These are phyloP conservation scores for Trichocladium antarcticum DNA, from an alignment of 495 filamentous ascomycete genomes.

Conservation along the genomic window DNA sequence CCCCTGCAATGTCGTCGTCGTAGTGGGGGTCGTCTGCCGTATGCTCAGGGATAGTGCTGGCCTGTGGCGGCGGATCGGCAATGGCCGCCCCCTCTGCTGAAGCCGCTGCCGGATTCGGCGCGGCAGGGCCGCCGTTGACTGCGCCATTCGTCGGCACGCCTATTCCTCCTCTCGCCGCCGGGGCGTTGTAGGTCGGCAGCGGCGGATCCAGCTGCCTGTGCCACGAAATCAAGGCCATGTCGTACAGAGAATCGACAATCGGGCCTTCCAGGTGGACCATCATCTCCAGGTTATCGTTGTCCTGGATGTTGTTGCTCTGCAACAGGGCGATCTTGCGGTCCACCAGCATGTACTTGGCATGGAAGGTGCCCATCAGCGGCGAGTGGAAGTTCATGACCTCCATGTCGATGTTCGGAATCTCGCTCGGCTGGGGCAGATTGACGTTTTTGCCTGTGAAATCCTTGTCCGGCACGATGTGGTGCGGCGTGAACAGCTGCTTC, in stretches of 20 bases:
- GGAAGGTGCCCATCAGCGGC: slow-evolving; percentile 63
- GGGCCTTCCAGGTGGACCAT: slow-evolving; percentile 65
- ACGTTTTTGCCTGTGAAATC: slow-evolving; percentile 48
- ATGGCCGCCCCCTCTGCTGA: too few species aligned
- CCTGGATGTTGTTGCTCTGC: slow-evolving; percentile 69
- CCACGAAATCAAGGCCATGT: slow-evolving; percentile 62
- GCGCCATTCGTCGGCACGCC: background rate
- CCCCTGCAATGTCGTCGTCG: slow-evolving; percentile 46
- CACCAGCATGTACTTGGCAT: slow-evolving; percentile 67
- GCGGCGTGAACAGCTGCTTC: slow-evolving; percentile 52
- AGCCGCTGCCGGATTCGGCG: background rate
- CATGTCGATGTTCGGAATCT: slow-evolving; percentile 61
- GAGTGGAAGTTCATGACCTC: slow-evolving; percentile 65
- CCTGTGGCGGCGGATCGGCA: too few species aligned
- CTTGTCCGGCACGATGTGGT: slow-evolving; percentile 46
- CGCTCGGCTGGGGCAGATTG: slow-evolving; percentile 45
- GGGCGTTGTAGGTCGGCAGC: slow-evolving; percentile 43
- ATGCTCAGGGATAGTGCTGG: slow-evolving; percentile 42
- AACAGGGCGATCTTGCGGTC: slow-evolving; percentile 56
- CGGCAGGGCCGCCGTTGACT: background rate
- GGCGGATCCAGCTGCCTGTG: slow-evolving; percentile 51
- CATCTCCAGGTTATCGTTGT: slow-evolving; percentile 74
- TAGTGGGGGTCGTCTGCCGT: slow-evolving; percentile 49
- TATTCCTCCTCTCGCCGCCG: slow-evolving; percentile 30
- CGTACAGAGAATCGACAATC: slow-evolving; percentile 64